These are phyloP conservation scores for Verticillium dahliae DNA, from an alignment of 2,329 filamentous ascomycete genomes.

Conservation along the genomic window DNA sequence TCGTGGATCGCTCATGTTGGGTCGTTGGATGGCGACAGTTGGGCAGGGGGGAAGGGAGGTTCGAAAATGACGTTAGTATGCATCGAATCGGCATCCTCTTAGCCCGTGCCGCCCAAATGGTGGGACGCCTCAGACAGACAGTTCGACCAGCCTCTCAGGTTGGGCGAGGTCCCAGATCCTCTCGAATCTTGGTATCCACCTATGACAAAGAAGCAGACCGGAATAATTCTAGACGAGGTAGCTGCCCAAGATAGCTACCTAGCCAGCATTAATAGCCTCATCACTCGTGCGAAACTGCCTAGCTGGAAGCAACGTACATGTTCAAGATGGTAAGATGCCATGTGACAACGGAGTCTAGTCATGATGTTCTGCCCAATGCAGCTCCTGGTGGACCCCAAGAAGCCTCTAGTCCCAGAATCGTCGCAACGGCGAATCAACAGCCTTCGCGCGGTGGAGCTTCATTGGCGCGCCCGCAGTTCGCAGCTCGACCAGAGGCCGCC, in stretches of 20 bases:
- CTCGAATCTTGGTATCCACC: not conserved
- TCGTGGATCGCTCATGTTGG: not conserved
- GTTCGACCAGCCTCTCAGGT: too few species aligned
- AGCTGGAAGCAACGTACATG: not conserved
- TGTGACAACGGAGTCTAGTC: not conserved
- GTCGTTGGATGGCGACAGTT: not conserved
- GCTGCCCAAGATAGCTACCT: not conserved
- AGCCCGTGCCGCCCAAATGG: not conserved
- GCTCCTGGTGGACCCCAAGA: not conserved
- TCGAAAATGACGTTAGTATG: not conserved
- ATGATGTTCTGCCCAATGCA: not conserved
- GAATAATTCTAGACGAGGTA: not conserved
- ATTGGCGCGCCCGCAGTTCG: not conserved
- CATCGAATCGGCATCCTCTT: not conserved
- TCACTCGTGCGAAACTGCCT: not conserved
- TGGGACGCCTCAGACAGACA: not conserved
- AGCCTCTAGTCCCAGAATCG: not conserved
- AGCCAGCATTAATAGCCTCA: not conserved
- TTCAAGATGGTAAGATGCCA: not conserved
- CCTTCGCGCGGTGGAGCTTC: not conserved
- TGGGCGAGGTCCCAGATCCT: too few species aligned
- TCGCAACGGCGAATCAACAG: not conserved
- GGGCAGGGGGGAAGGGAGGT: not conserved
- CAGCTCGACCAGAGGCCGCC: not conserved
- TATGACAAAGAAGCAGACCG: not conserved